These are phyloP conservation scores for Monascus purpureus DNA, from an alignment of 495 filamentous ascomycete species.

Conservation along the genomic window DNA sequence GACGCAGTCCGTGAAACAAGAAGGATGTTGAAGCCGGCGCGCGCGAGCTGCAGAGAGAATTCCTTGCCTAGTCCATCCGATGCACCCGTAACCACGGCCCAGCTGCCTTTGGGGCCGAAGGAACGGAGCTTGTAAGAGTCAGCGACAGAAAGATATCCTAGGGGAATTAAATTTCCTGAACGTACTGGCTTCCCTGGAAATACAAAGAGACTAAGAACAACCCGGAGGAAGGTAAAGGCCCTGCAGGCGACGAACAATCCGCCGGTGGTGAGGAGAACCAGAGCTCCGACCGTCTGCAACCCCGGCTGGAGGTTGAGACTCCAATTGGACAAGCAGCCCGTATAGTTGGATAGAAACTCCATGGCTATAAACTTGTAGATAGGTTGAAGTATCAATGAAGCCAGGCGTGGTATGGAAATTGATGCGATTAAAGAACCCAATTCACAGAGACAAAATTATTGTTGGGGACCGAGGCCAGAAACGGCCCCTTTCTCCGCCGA, in stretches of 20 bases:
- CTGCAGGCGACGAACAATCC: slow-evolving; percentile 42
- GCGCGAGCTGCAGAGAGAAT: slow-evolving; percentile 81
- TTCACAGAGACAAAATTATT: slow-evolving; percentile 12
- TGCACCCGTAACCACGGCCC: slow-evolving; percentile 90
- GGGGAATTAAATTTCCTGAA: too few relatives aligned
- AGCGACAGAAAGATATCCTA: too few relatives aligned
- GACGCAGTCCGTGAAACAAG: slow-evolving; percentile 88
- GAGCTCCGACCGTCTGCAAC: slow-evolving; percentile 22
- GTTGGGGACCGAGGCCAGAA: too few relatives aligned
- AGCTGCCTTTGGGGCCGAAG: slow-evolving; percentile 84
- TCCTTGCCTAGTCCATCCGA: slow-evolving; percentile 97
- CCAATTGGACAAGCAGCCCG: slow-evolving; percentile 21
- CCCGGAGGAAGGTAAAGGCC: slow-evolving; percentile 44
- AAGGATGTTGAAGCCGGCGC: slow-evolving; percentile 80
- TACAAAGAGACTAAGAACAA: slow-evolving; percentile 65
- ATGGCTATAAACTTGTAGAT: slow-evolving; percentile 10
- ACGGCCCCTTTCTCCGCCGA: too few relatives aligned
- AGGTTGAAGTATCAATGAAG: not conserved
- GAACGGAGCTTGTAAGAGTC: slow-evolving; percentile 58
- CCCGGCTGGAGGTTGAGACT: slow-evolving; percentile 22
- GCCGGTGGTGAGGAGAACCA: slow-evolving; percentile 37
- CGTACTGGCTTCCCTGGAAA: slow-evolving; percentile 50
- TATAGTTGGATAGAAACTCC: slow-evolving; percentile 23
- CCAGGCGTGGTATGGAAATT: slow-evolving; percentile 1
- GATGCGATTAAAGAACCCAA: slow-evolving; percentile 8